These are phyloP conservation scores for Coniochaeta prunicola DNA, from an alignment of 2,329 filamentous ascomycete genomes.

Conservation along the genomic window DNA sequence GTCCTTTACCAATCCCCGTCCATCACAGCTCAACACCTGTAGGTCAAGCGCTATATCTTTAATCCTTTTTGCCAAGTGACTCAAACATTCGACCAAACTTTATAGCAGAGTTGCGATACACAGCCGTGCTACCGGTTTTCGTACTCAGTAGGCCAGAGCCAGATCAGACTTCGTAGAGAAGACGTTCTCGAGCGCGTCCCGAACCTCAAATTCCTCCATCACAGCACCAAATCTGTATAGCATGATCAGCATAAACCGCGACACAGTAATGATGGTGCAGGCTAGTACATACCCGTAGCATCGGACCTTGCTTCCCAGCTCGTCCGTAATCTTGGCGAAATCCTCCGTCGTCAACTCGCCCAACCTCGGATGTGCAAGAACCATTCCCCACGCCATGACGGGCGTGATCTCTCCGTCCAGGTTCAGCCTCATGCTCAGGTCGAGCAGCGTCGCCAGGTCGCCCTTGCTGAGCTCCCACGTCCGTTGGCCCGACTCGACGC, in stretches of 20 bases:
- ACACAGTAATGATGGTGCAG: background rate
- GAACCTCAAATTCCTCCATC: slow-evolving; percentile 61
- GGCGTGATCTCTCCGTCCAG: slow-evolving; percentile 89
- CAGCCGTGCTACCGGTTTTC: background rate
- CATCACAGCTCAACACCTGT: too few relatives aligned
- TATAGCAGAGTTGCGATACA: background rate
- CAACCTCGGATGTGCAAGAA: slow-evolving; percentile 66
- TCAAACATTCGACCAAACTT: background rate
- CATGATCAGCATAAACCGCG: slow-evolving; percentile 4
- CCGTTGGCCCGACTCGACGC: slow-evolving; percentile 50
- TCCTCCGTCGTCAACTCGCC: slow-evolving; percentile 59
- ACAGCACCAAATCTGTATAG: slow-evolving; percentile 51
- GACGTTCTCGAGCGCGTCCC: slow-evolving; percentile 69
- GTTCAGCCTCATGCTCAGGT: slow-evolving; percentile 75
- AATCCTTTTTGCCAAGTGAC: background rate
- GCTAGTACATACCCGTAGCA: slow-evolving; percentile 65
- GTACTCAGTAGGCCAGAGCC: slow-evolving; percentile 9
- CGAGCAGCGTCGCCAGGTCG: slow-evolving; percentile 73
- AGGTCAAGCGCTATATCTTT: background rate
- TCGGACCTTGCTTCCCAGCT: slow-evolving; percentile 71
- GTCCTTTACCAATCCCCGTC: too few relatives aligned
- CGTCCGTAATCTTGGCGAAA: slow-evolving; percentile 63
- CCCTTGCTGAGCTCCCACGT: slow-evolving; percentile 74
- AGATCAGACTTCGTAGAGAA: slow-evolving; percentile 49
- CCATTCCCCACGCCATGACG: slow-evolving; percentile 87